Conservation (phyloP, 163 green algal genomes). For the Scenedesmus sp. region DNA sequence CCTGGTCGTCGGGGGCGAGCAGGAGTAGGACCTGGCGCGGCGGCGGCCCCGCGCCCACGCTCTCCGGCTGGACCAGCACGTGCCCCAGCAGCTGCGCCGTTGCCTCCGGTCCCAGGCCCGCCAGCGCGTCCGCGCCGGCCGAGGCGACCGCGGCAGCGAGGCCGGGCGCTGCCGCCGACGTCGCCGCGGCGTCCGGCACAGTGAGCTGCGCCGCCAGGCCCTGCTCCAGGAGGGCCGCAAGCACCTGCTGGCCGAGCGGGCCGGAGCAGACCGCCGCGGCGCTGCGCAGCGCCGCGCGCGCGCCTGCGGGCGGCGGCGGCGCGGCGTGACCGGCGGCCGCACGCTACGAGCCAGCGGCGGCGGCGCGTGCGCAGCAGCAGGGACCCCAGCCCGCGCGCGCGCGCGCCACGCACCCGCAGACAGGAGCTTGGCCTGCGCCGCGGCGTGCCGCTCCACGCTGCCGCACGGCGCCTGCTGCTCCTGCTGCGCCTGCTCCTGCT, state of each 20-base stretch:
- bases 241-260: neutral
- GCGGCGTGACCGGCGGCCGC: neutral
- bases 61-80: neutral
- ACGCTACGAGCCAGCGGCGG: neutral
- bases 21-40: no score
- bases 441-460: neutral
- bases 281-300: neutral
- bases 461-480: neutral
- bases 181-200: no score
- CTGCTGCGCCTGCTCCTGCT: slow-evolving; percentile 5
- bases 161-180: neutral
- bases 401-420: slow-evolving; percentile 12
- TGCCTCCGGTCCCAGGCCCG: neutral
- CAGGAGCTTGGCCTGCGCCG: slow-evolving; percentile 21
- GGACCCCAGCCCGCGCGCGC: neutral
- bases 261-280: slow-evolving; percentile 1
- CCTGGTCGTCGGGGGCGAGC: no score
- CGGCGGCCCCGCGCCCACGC: no score
- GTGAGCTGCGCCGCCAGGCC: neutral
- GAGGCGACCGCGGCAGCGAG: neutral
- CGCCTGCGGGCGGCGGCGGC: neutral
- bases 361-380: neutral
- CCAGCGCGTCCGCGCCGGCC: neutral
- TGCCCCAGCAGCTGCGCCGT: slow-evolving; percentile 27
- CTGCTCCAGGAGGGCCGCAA: neutral